Base-by-base conservation (phyloP, 192 early-diverging fungal species). In the Funneliformis geosporum region DNA sequence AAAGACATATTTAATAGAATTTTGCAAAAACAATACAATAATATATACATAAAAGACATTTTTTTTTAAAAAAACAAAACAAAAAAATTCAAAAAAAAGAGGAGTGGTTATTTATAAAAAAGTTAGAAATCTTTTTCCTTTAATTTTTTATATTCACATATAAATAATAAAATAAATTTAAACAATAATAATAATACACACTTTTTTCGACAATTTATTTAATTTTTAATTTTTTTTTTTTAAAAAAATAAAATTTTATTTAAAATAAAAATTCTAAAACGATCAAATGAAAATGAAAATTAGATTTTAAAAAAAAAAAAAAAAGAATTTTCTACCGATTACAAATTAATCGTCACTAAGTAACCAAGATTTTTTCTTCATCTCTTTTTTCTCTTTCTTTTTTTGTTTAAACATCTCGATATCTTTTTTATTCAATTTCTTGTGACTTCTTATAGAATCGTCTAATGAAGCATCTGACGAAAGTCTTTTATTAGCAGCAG, bases 381-480 rank as follows among this genome's bases (percentile, higher is more conserved):
- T 85, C 62, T 79, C 78, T 71, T 85, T 85, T 79, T 83, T 85
- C 72, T 83, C 82, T 47, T 80, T 79, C 66, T 82, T 85, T 33
- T 70, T 76, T 21, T 71, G 80, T 33, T 83, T 85, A 60, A 85
- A 82, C 12, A 68, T 59, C 46, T 83, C 81, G 12, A 85, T 28
- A 60, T 84, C 79, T 75, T 79, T 76, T 74, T 80, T 82, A 50
- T 68, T 71, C 33, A 84, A 75, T 60, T 76, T 78, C n/a, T 78
- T 78, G 39, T n/a, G 60, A 40, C 64, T 80, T 82, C 47, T 78
- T 38, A 16, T 23, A 23, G 33, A 39, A 18, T 67, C 66, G 4
- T 18, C 33, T 67, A 38, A 38, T 38, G 25, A 16, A 25, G 25
- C 61, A 3, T 64, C 33, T 14, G 25, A 38, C 40, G 66, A 67